Conservation (phyloP, 179 eudicot genomes). For the Vitellaria paradoxa region DNA sequence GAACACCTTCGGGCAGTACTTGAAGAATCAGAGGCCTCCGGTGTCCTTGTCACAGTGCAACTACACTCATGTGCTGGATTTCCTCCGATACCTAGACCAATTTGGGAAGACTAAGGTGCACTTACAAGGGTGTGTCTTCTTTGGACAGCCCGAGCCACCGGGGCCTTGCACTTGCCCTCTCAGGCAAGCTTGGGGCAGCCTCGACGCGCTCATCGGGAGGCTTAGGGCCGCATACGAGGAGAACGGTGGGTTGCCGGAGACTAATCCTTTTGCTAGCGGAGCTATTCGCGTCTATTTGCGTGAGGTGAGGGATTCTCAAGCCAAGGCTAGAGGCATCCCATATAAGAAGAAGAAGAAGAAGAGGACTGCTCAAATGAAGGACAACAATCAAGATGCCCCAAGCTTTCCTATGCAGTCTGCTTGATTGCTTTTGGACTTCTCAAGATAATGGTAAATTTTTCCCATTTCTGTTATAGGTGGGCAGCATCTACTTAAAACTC, state of each 20-base stretch:
- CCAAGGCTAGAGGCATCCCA: constrained; percentile 44
- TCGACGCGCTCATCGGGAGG: constrained; percentile 50
- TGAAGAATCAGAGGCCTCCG: constrained; percentile 45
- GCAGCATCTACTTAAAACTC: neutral
- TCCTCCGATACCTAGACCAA: constrained; percentile 44
- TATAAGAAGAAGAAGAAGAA: constrained; percentile 49
- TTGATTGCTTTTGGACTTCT: constrained; percentile 19
- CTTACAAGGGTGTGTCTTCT: constrained; percentile 37
- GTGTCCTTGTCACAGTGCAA: constrained; percentile 37
- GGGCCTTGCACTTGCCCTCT: constrained; percentile 50
- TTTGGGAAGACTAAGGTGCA: constrained; percentile 53
- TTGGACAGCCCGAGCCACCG: constrained; percentile 44
- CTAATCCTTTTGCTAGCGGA: constrained; percentile 39
- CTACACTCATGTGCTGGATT: constrained; percentile 38
- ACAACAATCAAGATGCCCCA: constrained; percentile 1
- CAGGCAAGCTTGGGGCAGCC: constrained; percentile 52
- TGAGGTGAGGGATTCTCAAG: constrained; percentile 42
- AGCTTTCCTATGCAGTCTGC: constrained; percentile 22
- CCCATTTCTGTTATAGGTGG: neutral
- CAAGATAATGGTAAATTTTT: constrained; percentile 18
- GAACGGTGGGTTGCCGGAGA: constrained; percentile 38
- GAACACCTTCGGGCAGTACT: constrained; percentile 49
- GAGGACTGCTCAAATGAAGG: constrained; percentile 25
- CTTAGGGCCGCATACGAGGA: constrained; percentile 50
- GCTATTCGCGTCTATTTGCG: constrained; percentile 37